These are phyloP conservation scores for Colletotrichum cereale DNA, from an alignment of 2,329 filamentous ascomycete genomes.

Conservation along the genomic window DNA sequence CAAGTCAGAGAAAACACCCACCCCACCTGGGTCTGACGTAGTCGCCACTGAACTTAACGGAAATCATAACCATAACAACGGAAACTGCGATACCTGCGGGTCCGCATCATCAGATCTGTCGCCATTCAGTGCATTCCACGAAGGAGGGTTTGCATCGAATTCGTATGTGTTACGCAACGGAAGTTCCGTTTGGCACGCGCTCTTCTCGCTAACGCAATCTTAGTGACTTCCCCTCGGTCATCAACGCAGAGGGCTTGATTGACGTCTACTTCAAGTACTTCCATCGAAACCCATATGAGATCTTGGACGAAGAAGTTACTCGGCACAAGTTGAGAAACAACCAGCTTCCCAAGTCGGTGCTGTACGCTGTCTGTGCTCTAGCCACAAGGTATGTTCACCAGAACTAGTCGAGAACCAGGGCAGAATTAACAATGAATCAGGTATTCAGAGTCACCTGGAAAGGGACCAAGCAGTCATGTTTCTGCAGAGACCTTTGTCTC, in stretches of 20 bases:
- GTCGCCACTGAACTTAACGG: constrained; percentile 15
- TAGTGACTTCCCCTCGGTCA: constrained; percentile 15
- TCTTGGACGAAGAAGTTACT: constrained; percentile 18
- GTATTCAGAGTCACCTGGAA: constrained; percentile 20
- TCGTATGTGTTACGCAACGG: not conserved
- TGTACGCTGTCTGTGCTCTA: constrained; percentile 33
- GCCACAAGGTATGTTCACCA: constrained; percentile 14
- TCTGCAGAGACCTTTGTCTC: constrained; percentile 24
- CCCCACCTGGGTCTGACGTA: constrained; percentile 24
- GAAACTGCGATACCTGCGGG: constrained; percentile 7
- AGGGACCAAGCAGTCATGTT: constrained; percentile 29
- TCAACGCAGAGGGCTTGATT: constrained; percentile 29
- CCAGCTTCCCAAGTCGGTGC: constrained; percentile 18
- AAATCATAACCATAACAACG: not conserved
- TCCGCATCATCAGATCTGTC: constrained; percentile 29
- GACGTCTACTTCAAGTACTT: constrained; percentile 33
- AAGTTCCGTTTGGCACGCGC: not conserved
- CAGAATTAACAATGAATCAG: not conserved
- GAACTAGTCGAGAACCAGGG: too few relatives aligned
- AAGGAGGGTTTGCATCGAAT: not conserved
- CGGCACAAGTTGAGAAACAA: constrained; percentile 21
- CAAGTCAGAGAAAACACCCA: constrained; percentile 33
- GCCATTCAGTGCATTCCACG: constrained; percentile 17
- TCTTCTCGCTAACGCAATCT: not conserved
- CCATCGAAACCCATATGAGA: constrained; percentile 26